Conservation (phyloP, 805 yeast genomes). For the Danielia reshetovae region DNA sequence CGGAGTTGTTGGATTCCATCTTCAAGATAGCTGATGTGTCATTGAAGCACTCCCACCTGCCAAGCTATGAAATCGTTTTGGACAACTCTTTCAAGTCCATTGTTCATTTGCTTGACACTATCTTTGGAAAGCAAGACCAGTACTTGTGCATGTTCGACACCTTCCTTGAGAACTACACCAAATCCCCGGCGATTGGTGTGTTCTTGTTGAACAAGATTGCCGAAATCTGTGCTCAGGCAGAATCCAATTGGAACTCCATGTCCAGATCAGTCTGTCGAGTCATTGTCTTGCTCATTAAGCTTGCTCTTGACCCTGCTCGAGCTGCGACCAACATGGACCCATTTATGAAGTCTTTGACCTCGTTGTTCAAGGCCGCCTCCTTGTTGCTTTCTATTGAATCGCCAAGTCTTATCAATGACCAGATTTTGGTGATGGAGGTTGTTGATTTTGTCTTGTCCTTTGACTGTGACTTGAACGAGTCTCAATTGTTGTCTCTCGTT, state of each 20-base stretch:
- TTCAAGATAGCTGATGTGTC: slow-evolving; percentile 29
- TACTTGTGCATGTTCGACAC: slow-evolving; percentile 54
- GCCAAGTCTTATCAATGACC: slow-evolving; percentile 53
- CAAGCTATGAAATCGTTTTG: slow-evolving; percentile 28
- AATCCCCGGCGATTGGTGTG: slow-evolving; percentile 50
- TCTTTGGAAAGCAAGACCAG: slow-evolving; percentile 63
- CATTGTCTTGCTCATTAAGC: slow-evolving; percentile 47
- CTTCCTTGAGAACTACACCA: slow-evolving; percentile 34
- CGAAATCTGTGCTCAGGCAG: slow-evolving; percentile 45
- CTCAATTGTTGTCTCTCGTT: slow-evolving; percentile 38
- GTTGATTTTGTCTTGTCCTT: slow-evolving; percentile 53
- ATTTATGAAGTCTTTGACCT: slow-evolving; percentile 27
- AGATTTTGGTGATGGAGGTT: slow-evolving; percentile 56
- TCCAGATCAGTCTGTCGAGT: slow-evolving; percentile 65
- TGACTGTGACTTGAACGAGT: slow-evolving; percentile 33
- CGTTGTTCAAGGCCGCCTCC: slow-evolving; percentile 37
- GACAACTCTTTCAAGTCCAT: slow-evolving; percentile 49
- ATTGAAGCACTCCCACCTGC: slow-evolving; percentile 19
- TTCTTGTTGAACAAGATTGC: slow-evolving; percentile 45
- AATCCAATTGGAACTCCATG: slow-evolving; percentile 55
- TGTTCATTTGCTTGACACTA: slow-evolving; percentile 57
- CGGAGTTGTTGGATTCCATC: slow-evolving; percentile 45
- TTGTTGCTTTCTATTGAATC: slow-evolving; percentile 46
- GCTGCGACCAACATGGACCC: slow-evolving; percentile 17
- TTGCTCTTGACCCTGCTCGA: slow-evolving; percentile 25